Evolutionary conservation across 768 basidiomycete genomes (phyloP).

Genomic region (Hebeloma cylindrosporum): DNA sequence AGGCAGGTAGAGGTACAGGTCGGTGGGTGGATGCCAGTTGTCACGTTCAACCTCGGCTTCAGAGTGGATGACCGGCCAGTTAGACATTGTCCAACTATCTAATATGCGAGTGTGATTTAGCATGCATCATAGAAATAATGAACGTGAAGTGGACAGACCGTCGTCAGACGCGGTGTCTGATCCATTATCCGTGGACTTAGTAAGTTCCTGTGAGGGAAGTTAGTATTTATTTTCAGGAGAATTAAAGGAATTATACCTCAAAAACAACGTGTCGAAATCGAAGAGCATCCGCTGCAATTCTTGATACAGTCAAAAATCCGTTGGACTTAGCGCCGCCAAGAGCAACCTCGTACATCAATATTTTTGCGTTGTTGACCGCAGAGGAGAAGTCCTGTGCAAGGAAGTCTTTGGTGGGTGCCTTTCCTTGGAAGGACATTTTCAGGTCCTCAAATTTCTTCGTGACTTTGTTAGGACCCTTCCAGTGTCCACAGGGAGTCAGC

Average conservation of each 20-base stretch:
- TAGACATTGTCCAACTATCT: no score
- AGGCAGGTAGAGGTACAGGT: no score
- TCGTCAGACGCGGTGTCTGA: no score
- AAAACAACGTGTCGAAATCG: slow-evolving; percentile 1
- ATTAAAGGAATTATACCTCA: neutral
- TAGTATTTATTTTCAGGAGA: neutral
- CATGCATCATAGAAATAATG: no score
- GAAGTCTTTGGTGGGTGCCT: neutral
- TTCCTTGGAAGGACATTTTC: neutral
- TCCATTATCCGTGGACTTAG: no score
- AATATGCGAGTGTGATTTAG: no score
- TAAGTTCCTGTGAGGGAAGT: neutral
- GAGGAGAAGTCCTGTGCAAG: neutral
- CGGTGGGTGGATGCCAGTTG: no score
- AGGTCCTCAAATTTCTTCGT: neutral
- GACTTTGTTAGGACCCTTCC: neutral
- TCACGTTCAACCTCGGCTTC: no score
- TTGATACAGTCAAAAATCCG: neutral
- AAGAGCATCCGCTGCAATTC: neutral
- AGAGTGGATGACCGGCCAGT: no score
- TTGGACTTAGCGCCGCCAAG: no score
- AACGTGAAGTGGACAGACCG: no score
- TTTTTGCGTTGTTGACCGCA: neutral
- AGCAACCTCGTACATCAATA: neutral
- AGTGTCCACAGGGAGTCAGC: neutral